phyloP scores from a whole-genome alignment of 2,329 filamentous ascomycete genomes.

The Aspergillus niger region DNA sequence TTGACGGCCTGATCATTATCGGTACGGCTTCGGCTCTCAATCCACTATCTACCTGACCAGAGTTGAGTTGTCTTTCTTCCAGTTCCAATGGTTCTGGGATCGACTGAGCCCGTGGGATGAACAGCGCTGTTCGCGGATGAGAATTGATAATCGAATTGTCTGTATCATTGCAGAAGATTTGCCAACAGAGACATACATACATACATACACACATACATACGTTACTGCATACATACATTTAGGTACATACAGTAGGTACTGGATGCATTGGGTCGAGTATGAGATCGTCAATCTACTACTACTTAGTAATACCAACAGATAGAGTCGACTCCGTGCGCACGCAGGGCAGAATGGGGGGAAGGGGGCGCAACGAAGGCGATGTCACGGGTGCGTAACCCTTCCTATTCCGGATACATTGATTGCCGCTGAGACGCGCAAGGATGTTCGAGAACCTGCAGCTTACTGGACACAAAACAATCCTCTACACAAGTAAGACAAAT shows the following conservation, averaged over 20 bases:
- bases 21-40: background rate
- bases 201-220: background rate
- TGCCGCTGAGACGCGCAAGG: background rate
- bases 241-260: background rate
- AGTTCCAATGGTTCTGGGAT: background rate
- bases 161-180: background rate
- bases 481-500: background rate
- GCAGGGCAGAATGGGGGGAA: background rate
- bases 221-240: background rate
- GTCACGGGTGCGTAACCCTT: constrained; percentile 9
- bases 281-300: background rate
- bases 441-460: background rate
- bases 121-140: background rate
- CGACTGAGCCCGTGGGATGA: background rate
- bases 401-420: background rate
- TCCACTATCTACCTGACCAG: background rate
- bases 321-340: constrained; percentile 2
- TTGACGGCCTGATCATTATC: background rate
- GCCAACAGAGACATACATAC: constrained; percentile 1
- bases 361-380: background rate
- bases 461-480: background rate
- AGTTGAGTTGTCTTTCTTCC: background rate
- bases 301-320: background rate
- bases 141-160: background rate
- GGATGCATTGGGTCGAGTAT: background rate